Percentiles rank a stretch among this genome's conserved stretches.
phyloP scores from a whole-genome alignment of 2,329 filamentous ascomycete genomes.

The Pseudocercospora eumusae region DNA sequence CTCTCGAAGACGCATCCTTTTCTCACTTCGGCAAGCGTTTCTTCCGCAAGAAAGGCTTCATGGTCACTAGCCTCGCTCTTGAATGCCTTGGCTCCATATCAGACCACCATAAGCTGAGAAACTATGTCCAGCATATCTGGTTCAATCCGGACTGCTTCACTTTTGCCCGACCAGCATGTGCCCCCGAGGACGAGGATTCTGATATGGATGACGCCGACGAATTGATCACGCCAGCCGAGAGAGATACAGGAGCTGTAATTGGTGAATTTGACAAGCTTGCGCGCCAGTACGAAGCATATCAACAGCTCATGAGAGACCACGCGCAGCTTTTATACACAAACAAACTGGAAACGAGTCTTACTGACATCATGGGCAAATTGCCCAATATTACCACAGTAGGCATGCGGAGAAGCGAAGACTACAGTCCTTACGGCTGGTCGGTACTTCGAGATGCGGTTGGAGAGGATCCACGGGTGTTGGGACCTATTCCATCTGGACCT shows the following conservation, averaged over 20 bases:
- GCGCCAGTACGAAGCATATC: constrained; percentile 27
- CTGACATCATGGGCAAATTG: constrained; percentile 24
- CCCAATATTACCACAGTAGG: constrained; percentile 37
- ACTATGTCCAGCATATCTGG: constrained; percentile 38
- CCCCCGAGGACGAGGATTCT: constrained; percentile 25
- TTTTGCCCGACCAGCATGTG: constrained; percentile 27
- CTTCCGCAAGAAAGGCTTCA: constrained; percentile 40
- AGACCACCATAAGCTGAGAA: constrained; percentile 30
- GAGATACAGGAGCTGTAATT: constrained; percentile 4
- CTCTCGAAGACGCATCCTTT: constrained; percentile 33
- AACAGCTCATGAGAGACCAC: constrained; percentile 31
- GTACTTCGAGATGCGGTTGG: constrained; percentile 30
- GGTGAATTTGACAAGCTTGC: constrained; percentile 21
- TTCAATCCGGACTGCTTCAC: constrained; percentile 39
- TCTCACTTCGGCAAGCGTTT: constrained; percentile 34
- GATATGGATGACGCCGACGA: constrained; percentile 25
- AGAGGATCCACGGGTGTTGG: constrained; percentile 35
- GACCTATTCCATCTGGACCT: constrained; percentile 28
- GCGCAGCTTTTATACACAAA: constrained; percentile 19
- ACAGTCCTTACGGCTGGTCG: constrained; percentile 36
- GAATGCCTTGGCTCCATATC: constrained; percentile 30
- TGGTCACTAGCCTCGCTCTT: constrained; percentile 34
- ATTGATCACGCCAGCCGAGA: constrained; percentile 17
- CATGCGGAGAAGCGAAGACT: constrained; percentile 37
- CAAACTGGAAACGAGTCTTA: constrained; percentile 26